Conservation (phyloP, 106 monocot genomes). For the Posidonia australis region DNA sequence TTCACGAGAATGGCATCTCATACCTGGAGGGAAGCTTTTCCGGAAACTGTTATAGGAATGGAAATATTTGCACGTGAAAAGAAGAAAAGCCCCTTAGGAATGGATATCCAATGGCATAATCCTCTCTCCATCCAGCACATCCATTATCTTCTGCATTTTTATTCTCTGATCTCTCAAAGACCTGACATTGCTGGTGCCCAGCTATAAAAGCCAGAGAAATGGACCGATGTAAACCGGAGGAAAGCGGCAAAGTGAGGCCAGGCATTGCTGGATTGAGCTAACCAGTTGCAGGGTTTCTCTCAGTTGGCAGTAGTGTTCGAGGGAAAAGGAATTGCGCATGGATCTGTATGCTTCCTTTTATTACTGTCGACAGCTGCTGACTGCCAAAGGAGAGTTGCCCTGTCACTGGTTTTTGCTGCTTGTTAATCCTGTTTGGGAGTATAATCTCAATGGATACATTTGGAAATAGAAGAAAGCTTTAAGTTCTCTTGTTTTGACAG, state of each 20-base stretch:
- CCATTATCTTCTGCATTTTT: neutral
- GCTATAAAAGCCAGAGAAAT: neutral
- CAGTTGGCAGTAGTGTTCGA: neutral
- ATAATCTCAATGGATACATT: no score
- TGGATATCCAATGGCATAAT: neutral
- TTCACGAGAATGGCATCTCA: no score
- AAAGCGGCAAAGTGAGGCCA: neutral
- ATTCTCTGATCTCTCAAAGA: neutral
- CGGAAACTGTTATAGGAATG: neutral
- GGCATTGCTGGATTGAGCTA: neutral
- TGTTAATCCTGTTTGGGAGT: no score
- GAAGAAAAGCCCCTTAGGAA: neutral
- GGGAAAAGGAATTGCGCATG: neutral
- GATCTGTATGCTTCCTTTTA: no score
- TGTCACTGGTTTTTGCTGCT: neutral
- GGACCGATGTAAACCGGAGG: neutral
- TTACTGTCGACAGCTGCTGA: neutral
- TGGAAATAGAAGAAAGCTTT: no score
- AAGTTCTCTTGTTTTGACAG: no score
- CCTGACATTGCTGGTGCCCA: neutral
- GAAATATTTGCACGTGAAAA: neutral
- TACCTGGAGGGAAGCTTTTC: neutral
- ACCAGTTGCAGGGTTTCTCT: conserved; percentile 1
- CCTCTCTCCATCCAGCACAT: neutral
- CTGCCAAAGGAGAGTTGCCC: neutral